phyloP scores from a whole-genome alignment of 768 basidiomycete species.

The Termitomyces sp. region DNA sequence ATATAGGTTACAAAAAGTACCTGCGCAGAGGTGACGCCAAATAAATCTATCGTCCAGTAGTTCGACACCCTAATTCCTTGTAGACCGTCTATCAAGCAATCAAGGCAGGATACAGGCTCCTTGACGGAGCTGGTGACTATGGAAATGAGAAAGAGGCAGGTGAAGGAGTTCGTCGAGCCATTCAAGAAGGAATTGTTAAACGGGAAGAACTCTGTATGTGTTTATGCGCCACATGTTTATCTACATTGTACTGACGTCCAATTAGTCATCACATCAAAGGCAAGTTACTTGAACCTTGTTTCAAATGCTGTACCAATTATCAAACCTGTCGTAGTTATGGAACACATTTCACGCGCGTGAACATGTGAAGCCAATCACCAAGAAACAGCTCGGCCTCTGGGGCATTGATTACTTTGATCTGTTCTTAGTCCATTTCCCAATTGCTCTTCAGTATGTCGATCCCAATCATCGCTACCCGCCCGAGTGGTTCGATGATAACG shows the following conservation, averaged over 20 bases:
- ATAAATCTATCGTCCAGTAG: neutral
- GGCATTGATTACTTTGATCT: constrained; percentile 82
- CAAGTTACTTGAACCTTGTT: constrained; percentile 11
- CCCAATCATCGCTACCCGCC: constrained; percentile 72
- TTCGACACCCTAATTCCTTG: neutral
- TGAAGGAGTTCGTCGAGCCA: constrained; percentile 70
- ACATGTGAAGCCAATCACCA: constrained; percentile 51
- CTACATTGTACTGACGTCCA: neutral
- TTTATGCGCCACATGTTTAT: neutral
- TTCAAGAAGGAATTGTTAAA: constrained; percentile 77
- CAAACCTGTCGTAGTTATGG: constrained; percentile 52
- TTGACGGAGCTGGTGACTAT: constrained; percentile 84
- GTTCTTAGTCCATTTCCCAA: constrained; percentile 82
- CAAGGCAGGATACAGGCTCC: constrained; percentile 80
- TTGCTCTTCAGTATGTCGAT: constrained; percentile 77
- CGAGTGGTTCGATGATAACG: constrained; percentile 75
- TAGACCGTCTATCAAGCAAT: constrained; percentile 82
- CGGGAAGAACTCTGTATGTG: constrained; percentile 74
- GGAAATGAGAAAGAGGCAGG: constrained; percentile 88
- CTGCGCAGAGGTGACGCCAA: constrained; percentile 52
- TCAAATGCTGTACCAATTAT: neutral
- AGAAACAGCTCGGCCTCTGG: constrained; percentile 73
- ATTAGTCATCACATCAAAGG: constrained; percentile 82
- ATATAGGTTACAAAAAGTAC: constrained; percentile 50
- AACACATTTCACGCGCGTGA: constrained; percentile 84